These are phyloP conservation scores for Talaromyces nanjingensis DNA, from an alignment of 495 filamentous ascomycete species.

Conservation along the genomic window DNA sequence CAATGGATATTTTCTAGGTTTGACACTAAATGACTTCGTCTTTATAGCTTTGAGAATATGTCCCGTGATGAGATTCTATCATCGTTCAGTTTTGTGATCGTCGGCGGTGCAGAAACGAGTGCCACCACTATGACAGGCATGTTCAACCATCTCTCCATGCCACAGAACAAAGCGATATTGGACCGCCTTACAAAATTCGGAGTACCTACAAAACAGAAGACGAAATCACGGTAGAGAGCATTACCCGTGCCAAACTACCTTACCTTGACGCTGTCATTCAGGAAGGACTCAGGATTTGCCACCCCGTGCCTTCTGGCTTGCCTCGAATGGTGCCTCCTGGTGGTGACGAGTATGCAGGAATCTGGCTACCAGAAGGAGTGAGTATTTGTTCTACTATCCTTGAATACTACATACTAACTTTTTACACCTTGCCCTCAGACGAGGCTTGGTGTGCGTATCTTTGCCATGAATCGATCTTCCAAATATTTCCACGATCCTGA, in stretches of 20 bases:
- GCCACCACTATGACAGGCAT: not conserved
- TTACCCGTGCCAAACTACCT: not conserved
- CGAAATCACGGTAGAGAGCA: not conserved
- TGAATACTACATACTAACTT: not conserved
- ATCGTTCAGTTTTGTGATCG: constrained; percentile 3
- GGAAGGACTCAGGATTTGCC: not conserved
- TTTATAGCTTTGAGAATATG: constrained; percentile 13
- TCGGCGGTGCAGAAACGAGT: not conserved
- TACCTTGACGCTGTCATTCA: not conserved
- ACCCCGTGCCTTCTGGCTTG: not conserved
- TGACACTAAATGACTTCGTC: not conserved
- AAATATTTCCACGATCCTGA: constrained; percentile 9
- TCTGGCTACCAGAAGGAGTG: not conserved
- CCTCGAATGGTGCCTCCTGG: not conserved
- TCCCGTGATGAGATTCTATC: constrained; percentile 18
- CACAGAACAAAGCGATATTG: not conserved
- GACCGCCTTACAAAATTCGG: not conserved
- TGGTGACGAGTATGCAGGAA: not conserved
- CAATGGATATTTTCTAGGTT: not conserved
- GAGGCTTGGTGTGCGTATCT: constrained; percentile 1
- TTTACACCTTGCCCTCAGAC: constrained; percentile 10
- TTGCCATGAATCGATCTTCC: not conserved
- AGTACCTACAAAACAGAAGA: not conserved
- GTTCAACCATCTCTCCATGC: not conserved
- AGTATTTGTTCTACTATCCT: not conserved